Percentiles rank a stretch among this genome's conserved stretches.
These are phyloP conservation scores for Apiotrichum sp. DNA, from an alignment of 1,284 basidiomycete species.

Conservation along the genomic window DNA sequence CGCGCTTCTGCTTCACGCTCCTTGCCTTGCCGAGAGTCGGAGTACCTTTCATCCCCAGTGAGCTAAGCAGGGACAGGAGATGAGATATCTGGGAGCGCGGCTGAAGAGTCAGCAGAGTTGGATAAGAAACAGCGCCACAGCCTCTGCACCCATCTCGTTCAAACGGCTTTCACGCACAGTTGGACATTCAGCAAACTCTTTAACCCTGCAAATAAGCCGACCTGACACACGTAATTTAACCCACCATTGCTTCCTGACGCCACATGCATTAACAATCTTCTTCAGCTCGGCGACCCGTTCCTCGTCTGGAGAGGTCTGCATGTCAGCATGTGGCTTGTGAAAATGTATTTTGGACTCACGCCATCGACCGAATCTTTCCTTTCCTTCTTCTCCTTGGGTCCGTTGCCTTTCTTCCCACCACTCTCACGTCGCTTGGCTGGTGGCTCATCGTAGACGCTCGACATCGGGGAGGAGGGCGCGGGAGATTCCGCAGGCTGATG, in stretches of 20 bases:
- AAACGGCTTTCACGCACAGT: constrained; percentile 34
- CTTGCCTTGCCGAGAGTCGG: constrained; percentile 71
- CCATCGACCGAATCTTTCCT: constrained; percentile 34
- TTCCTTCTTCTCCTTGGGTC: constrained; percentile 1
- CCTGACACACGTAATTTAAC: constrained; percentile 10
- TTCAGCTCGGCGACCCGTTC: constrained; percentile 39
- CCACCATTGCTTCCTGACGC: constrained; percentile 71
- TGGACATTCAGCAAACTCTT: constrained; percentile 61
- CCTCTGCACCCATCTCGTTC: neutral
- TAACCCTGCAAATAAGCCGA: constrained; percentile 40
- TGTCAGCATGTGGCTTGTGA: neutral
- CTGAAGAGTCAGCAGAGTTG: constrained; percentile 16
- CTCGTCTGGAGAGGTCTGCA: constrained; percentile 34
- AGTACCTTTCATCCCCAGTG: constrained; percentile 73
- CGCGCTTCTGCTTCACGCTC: constrained; percentile 61
- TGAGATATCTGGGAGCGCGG: constrained; percentile 61
- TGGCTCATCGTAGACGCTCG: constrained; percentile 18
- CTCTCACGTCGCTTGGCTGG: constrained; percentile 4
- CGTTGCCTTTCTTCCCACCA: neutral
- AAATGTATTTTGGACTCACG: constrained; percentile 14
- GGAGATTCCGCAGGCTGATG: neutral
- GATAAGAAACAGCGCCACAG: no score
- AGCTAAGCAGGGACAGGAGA: constrained; percentile 59
- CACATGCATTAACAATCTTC: constrained; percentile 64
- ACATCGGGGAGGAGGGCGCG: constrained; percentile 6